Base-by-base conservation (phyloP, 352 stramenopile species). In the Globisporangium iwayamae region DNA sequence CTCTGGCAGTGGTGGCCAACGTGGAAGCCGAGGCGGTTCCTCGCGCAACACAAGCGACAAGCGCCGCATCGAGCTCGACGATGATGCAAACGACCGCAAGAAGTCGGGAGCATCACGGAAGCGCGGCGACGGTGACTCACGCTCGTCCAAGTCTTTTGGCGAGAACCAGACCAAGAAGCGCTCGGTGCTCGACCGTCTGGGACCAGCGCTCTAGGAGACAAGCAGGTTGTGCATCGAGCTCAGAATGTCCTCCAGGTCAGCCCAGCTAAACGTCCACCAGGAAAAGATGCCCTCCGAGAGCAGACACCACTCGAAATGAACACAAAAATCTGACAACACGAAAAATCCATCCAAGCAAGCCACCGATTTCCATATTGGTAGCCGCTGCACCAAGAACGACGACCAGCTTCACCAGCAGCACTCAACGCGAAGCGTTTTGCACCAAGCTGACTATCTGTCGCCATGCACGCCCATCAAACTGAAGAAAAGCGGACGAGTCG, bases 161-260 rank as follows among this genome's bases (percentile, higher is more conserved):
- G 82, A 91, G 18, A 69, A 64, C 28, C 82, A 87, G 41, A 55
- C 73, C 53, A 95, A 95, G 75, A 95, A 95, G 75, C 72, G 78
- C 16, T 95, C 86, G 1, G 86, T 95, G 28, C 72, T 95, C 16
- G 86, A 95, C 48, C 83, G 86, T 20, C 79, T 95, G 47, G 86
- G 86, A 2, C 86, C 86, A n/a, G 83, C 83, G 11, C 32, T 93
- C 34, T 91, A 79, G 59, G 7, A 3, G 28, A 1, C 20, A 6
- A 39, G 16, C 14, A 20, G 13, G 11, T 9, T 5, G 2, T 10
- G 36, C 25, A 50, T 5, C n/a, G 25, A 62, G 6, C 16, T 25
- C 32, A n/a, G n/a, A 32, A 3, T 62, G 10, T 9, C 13, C 51
- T 10, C 25, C 34, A 41, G 9, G 18, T 34, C 57, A 39, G 20